Base-by-base conservation (phyloP, 805 yeast genomes). In the Grigorovia transvaalensis region DNA sequence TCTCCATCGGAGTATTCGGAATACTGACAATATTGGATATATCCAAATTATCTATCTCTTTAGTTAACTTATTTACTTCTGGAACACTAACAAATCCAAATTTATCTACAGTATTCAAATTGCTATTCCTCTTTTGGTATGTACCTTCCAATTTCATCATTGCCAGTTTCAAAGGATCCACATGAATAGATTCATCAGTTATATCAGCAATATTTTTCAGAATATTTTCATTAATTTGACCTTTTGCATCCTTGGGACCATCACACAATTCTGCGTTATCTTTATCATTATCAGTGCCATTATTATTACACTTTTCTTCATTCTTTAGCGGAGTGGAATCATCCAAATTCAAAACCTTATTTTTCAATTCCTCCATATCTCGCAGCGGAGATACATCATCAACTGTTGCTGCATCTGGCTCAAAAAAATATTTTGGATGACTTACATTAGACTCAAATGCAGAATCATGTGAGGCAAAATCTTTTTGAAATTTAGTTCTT, bases 71-170 rank as follows among this genome's bases (percentile, higher is more conserved):
- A 6, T 58, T 49, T 4, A 57, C 50, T 7, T 60, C 56, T 12
- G 59, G 53, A 1, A 55, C 52, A 48, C 60, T 58, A 46, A 52
- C 55, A 20, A 44, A 43, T 38, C 47, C 47, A 6, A 45, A 29
- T 27, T 52, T 49, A 17, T 27, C 44, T 23, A 12, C 42, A 30
- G 40, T 42, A 35, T 23, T 49, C 44, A 27, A 48, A 15, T 2
- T 27, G 9, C 18, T 44, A 20, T 12, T 48, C 45, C 45, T 47
- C 53, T 57, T 62, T 41, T 51, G 56, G 51, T 65, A 73, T 42
- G 74, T 79, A 0, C 96, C 98, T 67, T 87, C 95, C 33, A 91
- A 71, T 67, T 85, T 90, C 68, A 73, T 73, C 57, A 90, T 71
- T 0, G 98, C 89, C 47, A 81, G 79, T 49, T 74, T 76, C 13